These are phyloP conservation scores for Claviceps monticola DNA, from an alignment of 2,329 filamentous ascomycete genomes.

Conservation along the genomic window DNA sequence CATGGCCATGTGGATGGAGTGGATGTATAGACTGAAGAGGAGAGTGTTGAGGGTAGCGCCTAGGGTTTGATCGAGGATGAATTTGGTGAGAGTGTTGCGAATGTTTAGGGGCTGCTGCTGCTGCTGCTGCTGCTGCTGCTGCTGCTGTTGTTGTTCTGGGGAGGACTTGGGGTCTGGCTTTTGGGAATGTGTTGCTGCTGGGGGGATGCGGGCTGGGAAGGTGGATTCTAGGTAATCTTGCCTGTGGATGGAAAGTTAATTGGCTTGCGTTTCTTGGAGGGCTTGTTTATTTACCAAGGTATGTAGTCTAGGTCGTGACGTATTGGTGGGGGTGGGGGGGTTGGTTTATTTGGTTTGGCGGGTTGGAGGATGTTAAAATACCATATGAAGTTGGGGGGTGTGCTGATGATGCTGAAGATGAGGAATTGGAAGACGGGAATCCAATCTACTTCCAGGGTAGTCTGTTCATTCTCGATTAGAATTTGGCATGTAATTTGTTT, in stretches of 20 bases:
- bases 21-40: conserved; percentile 46
- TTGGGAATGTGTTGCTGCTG: conserved; percentile 8
- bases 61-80: conserved; percentile 53
- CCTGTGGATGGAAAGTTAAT: conserved; percentile 23
- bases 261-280: background rate
- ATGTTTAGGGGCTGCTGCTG: conserved; percentile 31
- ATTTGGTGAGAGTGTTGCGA: conserved; percentile 52
- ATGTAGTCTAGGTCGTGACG: no score
- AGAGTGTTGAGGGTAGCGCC: conserved; percentile 53
- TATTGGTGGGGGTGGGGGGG: background rate
- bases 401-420: conserved; percentile 56
- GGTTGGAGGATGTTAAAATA: conserved; percentile 21
- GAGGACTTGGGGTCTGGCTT: conserved; percentile 8
- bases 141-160: background rate
- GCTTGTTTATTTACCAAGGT: no score
- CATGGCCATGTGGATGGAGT: conserved; percentile 40
- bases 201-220: conserved; percentile 49
- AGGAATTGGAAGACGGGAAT: conserved; percentile 63
- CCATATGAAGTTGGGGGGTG: conserved; percentile 78
- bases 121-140: background rate
- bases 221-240: conserved; percentile 62
- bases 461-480: background rate
- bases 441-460: conserved; percentile 37
- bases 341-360: no score
- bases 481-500: background rate